phyloP scores from a whole-genome alignment of 768 basidiomycete species.

The Naganishia randhawae region DNA sequence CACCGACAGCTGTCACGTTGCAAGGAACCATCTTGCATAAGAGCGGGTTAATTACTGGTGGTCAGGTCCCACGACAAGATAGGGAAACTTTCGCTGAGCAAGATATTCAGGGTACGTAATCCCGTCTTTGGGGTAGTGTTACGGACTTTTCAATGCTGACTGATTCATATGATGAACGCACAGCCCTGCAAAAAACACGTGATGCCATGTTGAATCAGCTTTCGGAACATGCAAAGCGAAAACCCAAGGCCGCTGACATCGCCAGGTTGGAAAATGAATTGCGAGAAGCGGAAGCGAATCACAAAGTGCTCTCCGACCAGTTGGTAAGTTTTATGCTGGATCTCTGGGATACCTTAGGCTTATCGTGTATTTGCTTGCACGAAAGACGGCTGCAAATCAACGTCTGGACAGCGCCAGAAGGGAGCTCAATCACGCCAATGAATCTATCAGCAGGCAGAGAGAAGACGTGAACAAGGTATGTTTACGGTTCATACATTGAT shows the following conservation, averaged over 20 bases:
- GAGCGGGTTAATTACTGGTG: slow-evolving; percentile 95
- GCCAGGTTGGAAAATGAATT: neutral
- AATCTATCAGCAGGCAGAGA: slow-evolving; percentile 36
- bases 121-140: neutral
- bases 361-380: neutral
- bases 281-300: slow-evolving; percentile 11
- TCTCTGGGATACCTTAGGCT: neutral
- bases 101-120: slow-evolving; percentile 2
- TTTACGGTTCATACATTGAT: neutral
- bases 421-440: slow-evolving; percentile 69
- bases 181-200: slow-evolving; percentile 14
- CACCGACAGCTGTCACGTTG: slow-evolving; percentile 74
- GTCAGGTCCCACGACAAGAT: slow-evolving; percentile 54
- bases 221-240: slow-evolving; percentile 18
- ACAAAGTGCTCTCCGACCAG: slow-evolving; percentile 2
- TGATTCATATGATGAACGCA: neutral
- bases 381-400: slow-evolving; percentile 68
- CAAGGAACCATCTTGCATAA: slow-evolving; percentile 97
- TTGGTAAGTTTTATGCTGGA: neutral
- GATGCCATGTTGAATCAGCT: slow-evolving; percentile 22
- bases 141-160: neutral
- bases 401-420: slow-evolving; percentile 74
- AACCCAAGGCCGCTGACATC: slow-evolving; percentile 7
- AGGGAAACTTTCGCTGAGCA: slow-evolving; percentile 8
- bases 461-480: slow-evolving; percentile 46